Evolutionary conservation across 176 grass and related monocot genomes (phyloP).

Genomic region (Phoenix dactylifera): DNA sequence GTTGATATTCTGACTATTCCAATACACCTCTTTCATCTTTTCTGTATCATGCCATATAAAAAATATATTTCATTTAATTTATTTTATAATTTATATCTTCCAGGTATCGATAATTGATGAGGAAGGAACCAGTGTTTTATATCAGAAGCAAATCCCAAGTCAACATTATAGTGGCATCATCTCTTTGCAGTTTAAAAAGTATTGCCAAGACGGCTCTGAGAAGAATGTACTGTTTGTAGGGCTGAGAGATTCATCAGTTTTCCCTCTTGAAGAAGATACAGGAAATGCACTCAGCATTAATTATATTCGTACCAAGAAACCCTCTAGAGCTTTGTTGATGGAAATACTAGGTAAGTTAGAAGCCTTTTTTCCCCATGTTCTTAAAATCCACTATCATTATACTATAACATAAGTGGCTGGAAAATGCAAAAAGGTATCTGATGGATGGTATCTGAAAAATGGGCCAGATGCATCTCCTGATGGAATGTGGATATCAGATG

Average conservation of each 20-base stretch:
- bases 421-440: too few species aligned
- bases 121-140: conserved; percentile 61
- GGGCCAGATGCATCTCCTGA: conserved; percentile 29
- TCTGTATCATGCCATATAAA: too few species aligned
- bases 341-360: conserved; percentile 50
- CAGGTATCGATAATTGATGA: conserved; percentile 72
- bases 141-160: conserved; percentile 82
- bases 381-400: too few species aligned
- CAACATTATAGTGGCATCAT: conserved; percentile 57
- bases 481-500: conserved; percentile 22
- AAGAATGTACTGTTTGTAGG: conserved; percentile 63
- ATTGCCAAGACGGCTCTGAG: conserved; percentile 50
- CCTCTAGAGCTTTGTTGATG: conserved; percentile 67
- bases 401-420: too few species aligned
- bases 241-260: conserved; percentile 79
- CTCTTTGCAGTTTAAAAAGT: conserved; percentile 80
- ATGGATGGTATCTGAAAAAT: neutral
- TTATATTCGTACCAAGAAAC: conserved; percentile 63
- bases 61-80: conserved; percentile 3
- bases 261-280: conserved; percentile 60
- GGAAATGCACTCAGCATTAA: conserved; percentile 62
- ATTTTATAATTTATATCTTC: conserved; percentile 12
- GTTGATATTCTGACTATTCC: too few species aligned
- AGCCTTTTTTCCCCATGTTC: neutral
- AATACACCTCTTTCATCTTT: too few species aligned